phyloP scores from a whole-genome alignment of 352 stramenopile species.

The Halophytophthora batemanensis region DNA sequence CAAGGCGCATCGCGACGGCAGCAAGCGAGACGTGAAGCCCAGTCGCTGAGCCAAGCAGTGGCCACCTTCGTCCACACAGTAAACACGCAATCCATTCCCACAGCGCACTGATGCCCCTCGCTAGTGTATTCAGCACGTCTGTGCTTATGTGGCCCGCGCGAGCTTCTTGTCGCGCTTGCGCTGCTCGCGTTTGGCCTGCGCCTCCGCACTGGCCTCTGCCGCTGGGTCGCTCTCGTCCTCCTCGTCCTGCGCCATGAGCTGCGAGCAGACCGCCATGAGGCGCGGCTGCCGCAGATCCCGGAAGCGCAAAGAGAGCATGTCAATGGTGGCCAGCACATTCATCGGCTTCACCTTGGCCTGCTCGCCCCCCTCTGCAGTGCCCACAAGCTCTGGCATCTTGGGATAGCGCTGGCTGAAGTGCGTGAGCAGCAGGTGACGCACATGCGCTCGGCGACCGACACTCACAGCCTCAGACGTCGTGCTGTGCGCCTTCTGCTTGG shows the following conservation, averaged over 20 bases:
- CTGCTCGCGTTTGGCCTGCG: slow-evolving; percentile 17
- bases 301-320: slow-evolving; percentile 75
- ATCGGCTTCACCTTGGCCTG: slow-evolving; percentile 17
- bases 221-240: slow-evolving; percentile 20
- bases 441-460: slow-evolving; percentile 72
- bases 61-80: not conserved
- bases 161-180: slow-evolving; percentile 21
- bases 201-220: slow-evolving; percentile 15
- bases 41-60: not conserved
- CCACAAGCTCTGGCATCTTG: slow-evolving; percentile 59
- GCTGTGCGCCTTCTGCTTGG: slow-evolving; percentile 93
- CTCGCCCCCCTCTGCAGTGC: not conserved
- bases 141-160: slow-evolving; percentile 10
- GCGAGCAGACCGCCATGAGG: slow-evolving; percentile 62
- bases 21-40: not conserved
- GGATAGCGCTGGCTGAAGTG: slow-evolving; percentile 93
- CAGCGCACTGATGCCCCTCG: too few relatives aligned
- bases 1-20: not conserved
- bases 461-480: slow-evolving; percentile 92
- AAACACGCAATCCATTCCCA: too few relatives aligned
- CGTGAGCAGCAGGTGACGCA: slow-evolving; percentile 91
- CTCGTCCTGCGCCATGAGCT: slow-evolving; percentile 51
- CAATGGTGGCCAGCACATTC: slow-evolving; percentile 65
- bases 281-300: slow-evolving; percentile 53
- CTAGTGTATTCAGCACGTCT: slow-evolving; percentile 16